Percentiles rank a stretch among this genome's conserved stretches.
Evolutionary conservation across 163 green algal genomes (phyloP).

Genomic region (Chlorella variabilis): DNA sequence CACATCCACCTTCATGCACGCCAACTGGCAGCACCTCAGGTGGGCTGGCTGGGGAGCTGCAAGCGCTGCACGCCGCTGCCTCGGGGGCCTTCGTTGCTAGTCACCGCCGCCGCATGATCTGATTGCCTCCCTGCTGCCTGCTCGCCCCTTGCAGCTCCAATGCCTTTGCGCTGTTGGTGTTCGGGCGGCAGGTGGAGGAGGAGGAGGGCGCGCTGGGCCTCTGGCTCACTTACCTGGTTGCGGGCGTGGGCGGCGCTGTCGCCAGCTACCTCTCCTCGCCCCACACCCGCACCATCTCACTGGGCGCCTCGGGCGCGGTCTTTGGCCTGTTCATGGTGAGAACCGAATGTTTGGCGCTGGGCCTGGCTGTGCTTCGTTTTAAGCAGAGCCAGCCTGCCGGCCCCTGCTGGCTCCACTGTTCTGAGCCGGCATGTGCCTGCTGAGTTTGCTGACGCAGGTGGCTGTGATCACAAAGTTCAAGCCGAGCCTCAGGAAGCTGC

Average conservation of each 20-base stretch:
- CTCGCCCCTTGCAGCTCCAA: constrained; percentile 38
- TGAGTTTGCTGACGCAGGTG: constrained; percentile 4
- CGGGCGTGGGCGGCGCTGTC: constrained; percentile 44
- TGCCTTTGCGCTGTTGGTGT: constrained; percentile 91
- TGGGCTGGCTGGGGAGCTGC: not conserved
- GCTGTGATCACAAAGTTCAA: constrained; percentile 70
- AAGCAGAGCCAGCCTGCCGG: no score
- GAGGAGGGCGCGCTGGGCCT: constrained; percentile 87
- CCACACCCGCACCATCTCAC: constrained; percentile 44
- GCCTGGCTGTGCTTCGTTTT: no score
- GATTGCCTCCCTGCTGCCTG: not conserved
- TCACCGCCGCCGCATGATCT: no score
- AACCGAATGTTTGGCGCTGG: no score
- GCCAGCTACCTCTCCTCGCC: constrained; percentile 60
- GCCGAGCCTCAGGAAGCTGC: constrained; percentile 76
- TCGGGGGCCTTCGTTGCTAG: no score
- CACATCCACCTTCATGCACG: constrained; percentile 84
- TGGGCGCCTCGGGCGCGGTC: constrained; percentile 89
- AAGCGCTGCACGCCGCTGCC: no score
- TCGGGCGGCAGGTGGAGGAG: constrained; percentile 89
- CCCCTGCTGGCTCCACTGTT: no score
- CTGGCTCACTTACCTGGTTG: constrained; percentile 78
- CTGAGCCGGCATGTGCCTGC: no score
- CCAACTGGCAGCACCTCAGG: constrained; percentile 67
- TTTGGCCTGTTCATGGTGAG: constrained; percentile 94